Conservation (phyloP, 1,139 yeast genomes). For the Pichia sorboxylosa region DNA sequence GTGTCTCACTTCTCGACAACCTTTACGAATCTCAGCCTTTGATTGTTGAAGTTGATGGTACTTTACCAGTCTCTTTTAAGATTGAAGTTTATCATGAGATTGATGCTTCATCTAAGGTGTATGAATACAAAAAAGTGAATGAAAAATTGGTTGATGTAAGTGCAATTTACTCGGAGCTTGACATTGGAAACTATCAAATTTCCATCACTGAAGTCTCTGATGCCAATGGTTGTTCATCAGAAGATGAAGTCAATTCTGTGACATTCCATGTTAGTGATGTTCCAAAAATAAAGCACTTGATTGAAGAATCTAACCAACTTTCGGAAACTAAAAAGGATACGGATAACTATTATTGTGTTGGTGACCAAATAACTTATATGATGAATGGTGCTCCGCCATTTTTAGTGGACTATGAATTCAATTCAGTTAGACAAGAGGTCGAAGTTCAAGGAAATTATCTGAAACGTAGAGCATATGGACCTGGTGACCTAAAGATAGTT, state of each 20-base stretch:
- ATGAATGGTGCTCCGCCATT: slow-evolving; percentile 76
- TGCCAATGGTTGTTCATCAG: slow-evolving; percentile 53
- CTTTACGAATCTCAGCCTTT: slow-evolving; percentile 35
- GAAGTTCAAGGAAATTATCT: slow-evolving; percentile 43
- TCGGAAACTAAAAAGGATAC: slow-evolving; percentile 19
- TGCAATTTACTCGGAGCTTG: slow-evolving; percentile 19
- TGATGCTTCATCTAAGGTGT: slow-evolving; percentile 14
- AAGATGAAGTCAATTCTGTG: slow-evolving; percentile 19
- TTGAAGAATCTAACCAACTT: slow-evolving; percentile 17
- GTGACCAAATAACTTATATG: slow-evolving; percentile 73
- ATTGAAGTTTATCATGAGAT: slow-evolving; percentile 19
- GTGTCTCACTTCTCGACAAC: slow-evolving; percentile 38
- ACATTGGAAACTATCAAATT: slow-evolving; percentile 45
- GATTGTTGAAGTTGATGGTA: slow-evolving; percentile 44
- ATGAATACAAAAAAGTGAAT: slow-evolving; percentile 14
- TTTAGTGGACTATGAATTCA: slow-evolving; percentile 60
- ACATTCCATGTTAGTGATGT: slow-evolving; percentile 52
- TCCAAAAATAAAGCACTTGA: slow-evolving; percentile 44
- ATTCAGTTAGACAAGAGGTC: slow-evolving; percentile 49
- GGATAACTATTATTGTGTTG: slow-evolving; percentile 65
- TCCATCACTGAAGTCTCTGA: slow-evolving; percentile 50
- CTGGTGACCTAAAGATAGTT: slow-evolving; percentile 62
- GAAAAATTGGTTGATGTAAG: slow-evolving; percentile 14
- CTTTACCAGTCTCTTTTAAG: slow-evolving; percentile 42
- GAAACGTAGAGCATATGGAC: slow-evolving; percentile 65